Conservation (phyloP, 1,284 basidiomycete genomes). For the Marasmius sp. region DNA sequence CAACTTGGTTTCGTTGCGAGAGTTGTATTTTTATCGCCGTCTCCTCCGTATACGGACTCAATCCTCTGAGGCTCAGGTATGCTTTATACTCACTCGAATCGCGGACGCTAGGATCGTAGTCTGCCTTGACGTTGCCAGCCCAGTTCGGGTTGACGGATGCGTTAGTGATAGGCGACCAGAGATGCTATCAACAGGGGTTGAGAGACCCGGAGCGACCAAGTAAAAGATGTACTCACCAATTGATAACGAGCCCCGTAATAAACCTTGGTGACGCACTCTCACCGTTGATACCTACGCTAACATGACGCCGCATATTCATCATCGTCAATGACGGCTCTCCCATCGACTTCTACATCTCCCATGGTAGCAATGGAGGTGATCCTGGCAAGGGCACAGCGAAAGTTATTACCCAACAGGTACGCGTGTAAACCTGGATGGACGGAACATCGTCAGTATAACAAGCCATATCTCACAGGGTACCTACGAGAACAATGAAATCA, state of each 20-base stretch:
- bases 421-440: not conserved
- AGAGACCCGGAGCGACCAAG: no score
- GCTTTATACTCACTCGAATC: not conserved
- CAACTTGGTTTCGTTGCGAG: not conserved
- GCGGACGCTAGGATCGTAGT: constrained; percentile 8
- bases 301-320: not conserved
- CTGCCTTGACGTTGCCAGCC: not conserved
- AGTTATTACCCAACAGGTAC: not conserved
- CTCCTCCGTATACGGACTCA: constrained; percentile 1
- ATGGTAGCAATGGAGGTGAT: not conserved
- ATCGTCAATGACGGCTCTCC: constrained; percentile 2
- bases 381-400: not conserved
- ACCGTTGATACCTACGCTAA: not conserved
- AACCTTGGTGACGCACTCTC: not conserved
- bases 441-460: no score
- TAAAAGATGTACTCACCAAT: not conserved
- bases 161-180: not conserved
- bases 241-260: not conserved
- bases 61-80: not conserved
- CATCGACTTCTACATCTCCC: constrained; percentile 1
- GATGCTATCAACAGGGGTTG: no score
- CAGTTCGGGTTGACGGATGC: not conserved
- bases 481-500: not conserved
- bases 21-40: not conserved
- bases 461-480: not conserved